These are phyloP conservation scores for Boletellus deceptivus DNA, from an alignment of 1,284 basidiomycete genomes.

Conservation along the genomic window DNA sequence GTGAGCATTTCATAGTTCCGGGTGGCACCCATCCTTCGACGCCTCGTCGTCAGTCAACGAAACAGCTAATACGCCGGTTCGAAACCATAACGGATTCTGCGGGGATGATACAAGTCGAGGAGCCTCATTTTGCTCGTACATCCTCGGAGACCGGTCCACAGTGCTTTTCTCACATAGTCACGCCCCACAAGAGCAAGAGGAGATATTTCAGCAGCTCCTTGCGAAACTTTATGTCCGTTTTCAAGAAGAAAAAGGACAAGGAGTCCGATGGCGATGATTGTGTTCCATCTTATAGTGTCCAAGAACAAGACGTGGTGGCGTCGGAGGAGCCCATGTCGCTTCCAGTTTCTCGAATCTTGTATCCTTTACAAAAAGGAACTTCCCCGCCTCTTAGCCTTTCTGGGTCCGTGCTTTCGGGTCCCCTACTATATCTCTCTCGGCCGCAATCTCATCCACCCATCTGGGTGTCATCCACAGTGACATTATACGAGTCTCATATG, in stretches of 20 bases:
- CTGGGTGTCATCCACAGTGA: slow-evolving; percentile 55
- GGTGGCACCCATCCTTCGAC: slow-evolving; percentile 1
- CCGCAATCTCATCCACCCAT: slow-evolving; percentile 37
- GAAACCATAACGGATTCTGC: slow-evolving; percentile 35
- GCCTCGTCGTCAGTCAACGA: slow-evolving; percentile 34
- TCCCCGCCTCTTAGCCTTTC: not conserved
- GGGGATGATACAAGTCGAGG: slow-evolving; percentile 6
- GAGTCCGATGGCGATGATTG: slow-evolving; percentile 31
- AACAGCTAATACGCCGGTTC: slow-evolving; percentile 42
- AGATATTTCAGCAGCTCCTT: slow-evolving; percentile 64
- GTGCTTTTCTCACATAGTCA: slow-evolving; percentile 14
- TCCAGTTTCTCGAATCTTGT: slow-evolving; percentile 6
- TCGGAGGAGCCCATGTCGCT: not conserved
- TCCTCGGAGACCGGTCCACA: slow-evolving; percentile 13
- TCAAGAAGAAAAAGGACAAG: slow-evolving; percentile 53
- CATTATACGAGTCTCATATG: slow-evolving; percentile 47
- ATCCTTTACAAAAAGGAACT: slow-evolving; percentile 1
- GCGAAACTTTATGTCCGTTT: slow-evolving; percentile 59
- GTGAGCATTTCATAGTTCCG: not conserved
- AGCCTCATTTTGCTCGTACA: slow-evolving; percentile 10
- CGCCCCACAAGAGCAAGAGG: slow-evolving; percentile 37
- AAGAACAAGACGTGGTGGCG: slow-evolving; percentile 4
- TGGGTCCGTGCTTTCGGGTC: slow-evolving; percentile 34
- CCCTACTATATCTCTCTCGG: slow-evolving; percentile 51
- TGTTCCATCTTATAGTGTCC: slow-evolving; percentile 3